Evolutionary conservation across 2,329 filamentous ascomycete genomes (phyloP), one percentile per base, ranked within the genome.

Genomic region (Neofusicoccum parvum): DNA sequence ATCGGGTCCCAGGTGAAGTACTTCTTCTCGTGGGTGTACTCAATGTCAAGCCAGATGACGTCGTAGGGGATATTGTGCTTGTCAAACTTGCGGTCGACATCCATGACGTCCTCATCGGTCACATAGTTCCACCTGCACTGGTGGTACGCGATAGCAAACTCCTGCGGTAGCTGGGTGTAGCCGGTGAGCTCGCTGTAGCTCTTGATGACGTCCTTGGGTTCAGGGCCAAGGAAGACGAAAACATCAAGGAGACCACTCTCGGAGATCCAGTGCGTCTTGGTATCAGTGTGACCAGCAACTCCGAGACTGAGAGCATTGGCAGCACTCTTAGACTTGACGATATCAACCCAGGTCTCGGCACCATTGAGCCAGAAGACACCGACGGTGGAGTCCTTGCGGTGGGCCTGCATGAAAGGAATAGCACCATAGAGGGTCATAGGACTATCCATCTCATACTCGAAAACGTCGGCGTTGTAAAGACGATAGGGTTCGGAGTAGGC

Each of bases 81-180:
- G 81, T 98, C 94, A 82, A 99, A 97, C 77, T 96, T 96, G 69
- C 91, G 89, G 76, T 98, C 94, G 48, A 99, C 94, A 73, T 98
- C 94, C 78, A 92, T 96, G 66, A 99, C 94, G 79, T 99, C 95
- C 69, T 97, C 93, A 72, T 97, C 94, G 1, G 92, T 96, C 65
- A 97, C 90, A 76, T 99, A 99, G 80, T 99, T 99, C 95, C 95
- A 99, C 72, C 95, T 91, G 78, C 95, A 98, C 78, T 99, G 95
- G 75, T 99, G 95, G 79, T 98, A 97, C 12, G 88, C 95, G 70
- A 99, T 88, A 1, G 94, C 86, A 72, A 97, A 97, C 69, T 95
- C 90, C 73, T 97, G 93, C 1, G 95, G 95, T 78, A 99, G 87
- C 67, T 94, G 90, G 36, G 93, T 95, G 73, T 89, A 94, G 32